Base-by-base conservation (phyloP, 345 rosid species). In the Gossypium anomalum region DNA sequence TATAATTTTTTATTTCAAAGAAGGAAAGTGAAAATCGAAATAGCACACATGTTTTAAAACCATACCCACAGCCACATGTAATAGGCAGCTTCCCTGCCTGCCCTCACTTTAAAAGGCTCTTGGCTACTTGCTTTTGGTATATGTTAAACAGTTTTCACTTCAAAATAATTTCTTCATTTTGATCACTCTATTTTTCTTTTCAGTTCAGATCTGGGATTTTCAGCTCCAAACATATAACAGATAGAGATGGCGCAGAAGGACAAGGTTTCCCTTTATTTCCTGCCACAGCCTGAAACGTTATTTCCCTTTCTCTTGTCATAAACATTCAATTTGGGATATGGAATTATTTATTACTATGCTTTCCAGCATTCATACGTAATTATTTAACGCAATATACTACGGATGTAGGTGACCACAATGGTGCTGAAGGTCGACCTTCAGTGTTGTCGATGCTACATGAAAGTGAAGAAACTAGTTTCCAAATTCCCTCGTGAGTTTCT, bases 391-490 rank as follows among this genome's bases (percentile, higher is more conserved):
- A 16, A 15, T 9, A 16, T 25, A 27, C 23, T 60, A 59, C 60
- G 41, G 15, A 69, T 73, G 75, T 78, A 93, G 93, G 92, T 83
- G 17, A 89, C 93, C 16, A 74, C 2, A 56, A 92, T 93, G 98
- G 80, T 77, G 84, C 79, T 93, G 61, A 82, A 84, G 71, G 96
- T 87, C 22, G 93, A 92, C 78, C 93, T 94, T 22, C 84, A 80
- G 34, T 94, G 98, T 67, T 41, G 59, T 4, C 83, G 85, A 73
- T 94, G 98, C 84, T 80, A 75, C 85, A 81, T 65, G 86, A 92
- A 90, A 79, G 91, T 94, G 67, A 94, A 88, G 89, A 88, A 85
- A 71, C 74, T 88, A n/a, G 92, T 93, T 9, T 86, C 87, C 72
- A 76, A 81, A 76, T 81, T 84, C 62, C 96, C 94, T 80, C 86